These are phyloP conservation scores for Trichoderma hamatum DNA, from an alignment of 2,329 filamentous ascomycete species.

Conservation along the genomic window DNA sequence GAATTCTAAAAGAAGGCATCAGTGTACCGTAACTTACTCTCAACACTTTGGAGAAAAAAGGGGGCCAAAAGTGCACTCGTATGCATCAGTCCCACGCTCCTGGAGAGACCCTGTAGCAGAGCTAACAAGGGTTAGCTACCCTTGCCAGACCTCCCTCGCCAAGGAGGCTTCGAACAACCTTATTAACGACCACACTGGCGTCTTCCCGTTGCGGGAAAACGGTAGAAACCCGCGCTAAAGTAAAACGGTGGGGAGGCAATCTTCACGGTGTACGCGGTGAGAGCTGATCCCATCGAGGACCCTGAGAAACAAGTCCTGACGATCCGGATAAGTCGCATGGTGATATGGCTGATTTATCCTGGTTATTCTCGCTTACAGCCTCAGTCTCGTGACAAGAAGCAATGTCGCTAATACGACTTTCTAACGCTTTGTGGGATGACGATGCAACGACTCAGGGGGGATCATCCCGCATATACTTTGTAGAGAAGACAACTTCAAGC, in stretches of 20 bases:
- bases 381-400: conserved; percentile 2
- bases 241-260: conserved; percentile 8
- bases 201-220: conserved; percentile 26
- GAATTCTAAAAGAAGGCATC: neutral
- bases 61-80: neutral
- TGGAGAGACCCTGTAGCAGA: conserved; percentile 20
- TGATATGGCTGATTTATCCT: neutral
- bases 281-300: neutral
- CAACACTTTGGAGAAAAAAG: conserved; percentile 1
- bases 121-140: conserved; percentile 27
- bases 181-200: conserved; percentile 20
- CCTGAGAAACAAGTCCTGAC: neutral
- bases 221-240: conserved; percentile 21
- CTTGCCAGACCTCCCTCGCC: conserved; percentile 3
- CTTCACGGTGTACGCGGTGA: conserved; percentile 7
- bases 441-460: conserved; percentile 15
- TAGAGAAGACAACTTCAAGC: neutral
- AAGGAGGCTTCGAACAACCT: conserved; percentile 25
- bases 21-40: conserved; percentile 4
- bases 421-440: conserved; percentile 1
- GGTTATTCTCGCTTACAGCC: neutral
- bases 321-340: conserved; percentile 2
- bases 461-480: conserved; percentile 1
- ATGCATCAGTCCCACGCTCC: conserved; percentile 25
- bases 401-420: neutral